phyloP scores from a whole-genome alignment of 140 eudicot genomes.

The Flaveria floridana region DNA sequence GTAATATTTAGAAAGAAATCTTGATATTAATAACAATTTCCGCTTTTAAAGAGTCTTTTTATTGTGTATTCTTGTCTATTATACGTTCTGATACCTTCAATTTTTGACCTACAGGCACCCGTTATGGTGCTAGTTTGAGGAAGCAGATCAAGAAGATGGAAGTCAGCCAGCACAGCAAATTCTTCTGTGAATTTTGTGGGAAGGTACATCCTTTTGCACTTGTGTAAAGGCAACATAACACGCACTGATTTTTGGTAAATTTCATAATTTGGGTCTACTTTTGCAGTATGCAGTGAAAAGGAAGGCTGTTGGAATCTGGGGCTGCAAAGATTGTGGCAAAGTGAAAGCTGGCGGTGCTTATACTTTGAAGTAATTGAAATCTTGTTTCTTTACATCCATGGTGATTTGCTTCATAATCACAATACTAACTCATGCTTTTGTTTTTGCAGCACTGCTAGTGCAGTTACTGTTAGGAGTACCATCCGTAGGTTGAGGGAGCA shows the following conservation, averaged over 20 bases:
- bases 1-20: neutral
- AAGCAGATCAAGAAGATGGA: conserved; percentile 97
- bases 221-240: neutral
- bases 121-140: conserved; percentile 95
- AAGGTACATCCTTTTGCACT: conserved; percentile 41
- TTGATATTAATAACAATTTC: neutral
- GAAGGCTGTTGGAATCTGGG: conserved; percentile 81
- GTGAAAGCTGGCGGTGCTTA: conserved; percentile 86
- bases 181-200: conserved; percentile 87
- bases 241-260: neutral
- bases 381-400: neutral
- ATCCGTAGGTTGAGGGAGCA: conserved; percentile 85
- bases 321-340: conserved; percentile 84
- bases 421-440: neutral
- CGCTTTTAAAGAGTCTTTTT: neutral
- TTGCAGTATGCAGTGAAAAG: conserved; percentile 73
- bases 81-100: neutral
- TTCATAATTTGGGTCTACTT: neutral
- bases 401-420: neutral
- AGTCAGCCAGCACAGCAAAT: conserved; percentile 90
- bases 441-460: conserved; percentile 63
- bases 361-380: conserved; percentile 56
- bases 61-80: neutral
- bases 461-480: conserved; percentile 77
- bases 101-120: conserved; percentile 54